Conservation (phyloP, 2,329 filamentous ascomycete genomes). For the Scortechinia acanthostroma region DNA sequence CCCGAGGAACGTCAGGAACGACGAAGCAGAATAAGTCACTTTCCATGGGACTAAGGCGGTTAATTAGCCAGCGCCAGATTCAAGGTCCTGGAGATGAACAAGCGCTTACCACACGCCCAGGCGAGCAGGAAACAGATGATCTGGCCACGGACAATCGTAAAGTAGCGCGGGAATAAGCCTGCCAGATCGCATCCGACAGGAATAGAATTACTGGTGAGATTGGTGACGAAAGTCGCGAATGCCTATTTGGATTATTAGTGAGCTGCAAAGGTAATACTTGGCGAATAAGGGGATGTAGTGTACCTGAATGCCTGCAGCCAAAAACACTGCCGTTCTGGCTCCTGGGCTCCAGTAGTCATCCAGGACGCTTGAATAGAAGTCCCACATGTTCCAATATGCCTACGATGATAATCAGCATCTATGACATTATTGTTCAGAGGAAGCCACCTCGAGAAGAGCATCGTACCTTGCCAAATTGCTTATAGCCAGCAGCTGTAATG, state of each 20-base stretch:
- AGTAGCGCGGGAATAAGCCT: conserved; percentile 27
- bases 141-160: conserved; percentile 31
- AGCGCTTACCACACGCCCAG: too few relatives aligned
- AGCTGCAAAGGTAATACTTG: conserved; percentile 22
- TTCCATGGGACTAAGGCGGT: conserved; percentile 33
- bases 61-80: too few relatives aligned
- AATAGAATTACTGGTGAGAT: conserved; percentile 29
- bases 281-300: conserved; percentile 4
- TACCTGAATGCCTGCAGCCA: conserved; percentile 12
- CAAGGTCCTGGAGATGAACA: too few relatives aligned
- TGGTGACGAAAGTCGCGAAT: conserved; percentile 30
- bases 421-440: too few relatives aligned
- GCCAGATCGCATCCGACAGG: conserved; percentile 30
- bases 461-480: conserved; percentile 20
- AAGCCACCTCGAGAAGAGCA: too few relatives aligned
- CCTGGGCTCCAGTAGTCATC: conserved; percentile 24
- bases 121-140: conserved; percentile 26
- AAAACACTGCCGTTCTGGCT: conserved; percentile 27
- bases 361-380: conserved; percentile 28
- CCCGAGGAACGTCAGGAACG: conserved; percentile 30
- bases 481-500: conserved; percentile 23
- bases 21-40: conserved; percentile 25
- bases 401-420: too few relatives aligned
- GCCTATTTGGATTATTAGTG: too few relatives aligned
- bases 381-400: conserved; percentile 35